phyloP scores from a whole-genome alignment of 2,329 filamentous ascomycete species.

The Gyromitra esculenta region DNA sequence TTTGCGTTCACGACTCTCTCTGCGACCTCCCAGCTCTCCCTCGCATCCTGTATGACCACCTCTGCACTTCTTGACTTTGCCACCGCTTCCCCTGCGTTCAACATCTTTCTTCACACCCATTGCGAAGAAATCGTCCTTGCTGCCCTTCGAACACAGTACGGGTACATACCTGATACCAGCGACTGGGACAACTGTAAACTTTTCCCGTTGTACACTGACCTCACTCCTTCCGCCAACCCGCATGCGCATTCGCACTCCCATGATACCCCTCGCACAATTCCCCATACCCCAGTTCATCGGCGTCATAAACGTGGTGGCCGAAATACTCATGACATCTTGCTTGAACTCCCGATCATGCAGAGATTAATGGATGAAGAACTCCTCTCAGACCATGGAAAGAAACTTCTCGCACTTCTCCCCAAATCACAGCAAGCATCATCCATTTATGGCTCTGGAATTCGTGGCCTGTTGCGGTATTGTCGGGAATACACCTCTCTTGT shows the following conservation, averaged over 20 bases:
- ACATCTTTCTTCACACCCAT: constrained; percentile 34
- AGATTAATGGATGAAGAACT: constrained; percentile 40
- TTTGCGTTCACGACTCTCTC: constrained; percentile 51
- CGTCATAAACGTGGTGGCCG: constrained; percentile 7
- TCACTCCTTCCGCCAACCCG: not conserved
- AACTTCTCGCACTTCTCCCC: constrained; percentile 8
- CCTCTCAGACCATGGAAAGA: constrained; percentile 24
- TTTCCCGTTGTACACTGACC: constrained; percentile 9
- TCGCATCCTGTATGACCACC: constrained; percentile 49
- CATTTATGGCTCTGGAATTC: constrained; percentile 45
- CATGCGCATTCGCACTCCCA: not conserved
- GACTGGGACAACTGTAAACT: not conserved
- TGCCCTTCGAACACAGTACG: constrained; percentile 47
- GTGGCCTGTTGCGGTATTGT: constrained; percentile 47
- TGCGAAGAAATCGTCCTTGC: constrained; percentile 27
- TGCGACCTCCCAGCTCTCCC: constrained; percentile 38
- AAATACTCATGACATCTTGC: constrained; percentile 18
- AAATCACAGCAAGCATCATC: not conserved
- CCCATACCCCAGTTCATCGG: not conserved
- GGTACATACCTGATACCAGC: constrained; percentile 28
- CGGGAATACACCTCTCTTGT: constrained; percentile 25
- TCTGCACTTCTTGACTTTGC: constrained; percentile 50
- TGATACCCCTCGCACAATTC: constrained; percentile 23
- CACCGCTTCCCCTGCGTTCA: constrained; percentile 45
- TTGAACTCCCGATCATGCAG: constrained; percentile 37